phyloP scores from a whole-genome alignment of 495 filamentous ascomycete genomes.

The Chaetomidium leptoderma region DNA sequence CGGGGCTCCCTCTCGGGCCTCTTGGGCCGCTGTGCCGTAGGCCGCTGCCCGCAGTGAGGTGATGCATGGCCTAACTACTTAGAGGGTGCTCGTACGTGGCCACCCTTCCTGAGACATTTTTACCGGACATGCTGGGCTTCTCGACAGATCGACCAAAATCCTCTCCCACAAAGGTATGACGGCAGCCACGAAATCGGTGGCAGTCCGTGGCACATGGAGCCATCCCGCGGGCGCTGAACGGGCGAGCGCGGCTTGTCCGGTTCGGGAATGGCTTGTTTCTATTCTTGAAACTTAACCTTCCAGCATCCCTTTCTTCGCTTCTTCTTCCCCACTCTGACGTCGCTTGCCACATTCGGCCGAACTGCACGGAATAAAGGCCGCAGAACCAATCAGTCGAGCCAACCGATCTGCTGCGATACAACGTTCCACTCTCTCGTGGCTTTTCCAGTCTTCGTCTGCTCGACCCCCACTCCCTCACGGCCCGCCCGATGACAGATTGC shows the following conservation, averaged over 20 bases:
- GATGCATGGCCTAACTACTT: too few relatives aligned
- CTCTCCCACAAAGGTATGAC: too few relatives aligned
- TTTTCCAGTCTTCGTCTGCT: not conserved
- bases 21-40: not conserved
- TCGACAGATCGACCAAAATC: not conserved
- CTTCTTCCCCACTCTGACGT: conserved; percentile 18
- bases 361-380: not conserved
- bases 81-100: not conserved
- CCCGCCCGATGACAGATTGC: not conserved
- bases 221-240: not conserved
- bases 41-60: not conserved
- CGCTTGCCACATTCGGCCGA: conserved; percentile 20
- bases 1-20: not conserved
- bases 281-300: conserved; percentile 34
- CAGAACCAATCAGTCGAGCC: conserved; percentile 7
- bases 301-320: conserved; percentile 10
- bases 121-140: not conserved
- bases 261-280: conserved; percentile 27
- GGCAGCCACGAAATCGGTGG: not conserved
- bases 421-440: conserved; percentile 8
- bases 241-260: conserved; percentile 1
- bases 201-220: not conserved
- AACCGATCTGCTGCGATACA: not conserved
- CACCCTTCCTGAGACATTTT: not conserved
- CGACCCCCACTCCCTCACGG: not conserved